Conservation (phyloP, 768 basidiomycete species). For the Russula dissimulans region DNA sequence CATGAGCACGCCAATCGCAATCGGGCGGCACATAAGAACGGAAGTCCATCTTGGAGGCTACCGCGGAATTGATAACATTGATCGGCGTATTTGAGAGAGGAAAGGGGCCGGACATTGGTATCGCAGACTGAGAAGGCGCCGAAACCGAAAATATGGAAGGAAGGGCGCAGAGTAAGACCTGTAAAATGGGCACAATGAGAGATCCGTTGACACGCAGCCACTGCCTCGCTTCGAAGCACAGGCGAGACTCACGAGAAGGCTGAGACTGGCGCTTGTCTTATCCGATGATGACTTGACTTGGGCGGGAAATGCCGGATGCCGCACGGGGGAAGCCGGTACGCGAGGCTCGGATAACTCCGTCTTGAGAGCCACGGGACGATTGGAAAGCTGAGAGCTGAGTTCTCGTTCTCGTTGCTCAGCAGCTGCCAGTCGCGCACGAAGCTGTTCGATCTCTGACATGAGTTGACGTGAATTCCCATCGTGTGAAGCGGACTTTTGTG, state of each 20-base stretch:
- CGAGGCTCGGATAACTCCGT: slow-evolving; percentile 48
- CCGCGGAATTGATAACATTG: slow-evolving; percentile 24
- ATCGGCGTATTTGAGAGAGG: slow-evolving; percentile 33
- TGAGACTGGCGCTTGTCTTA: slow-evolving; percentile 44
- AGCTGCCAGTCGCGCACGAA: slow-evolving; percentile 54
- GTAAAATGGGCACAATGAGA: slow-evolving; percentile 16
- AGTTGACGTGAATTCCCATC: slow-evolving; percentile 30
- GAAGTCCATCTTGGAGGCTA: slow-evolving; percentile 26
- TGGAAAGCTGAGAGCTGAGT: slow-evolving; percentile 52
- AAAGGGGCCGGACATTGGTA: slow-evolving; percentile 49
- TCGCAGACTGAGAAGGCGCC: slow-evolving; percentile 33
- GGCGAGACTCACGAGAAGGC: slow-evolving; percentile 52
- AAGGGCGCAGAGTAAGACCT: slow-evolving; percentile 72
- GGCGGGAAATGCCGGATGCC: slow-evolving; percentile 29
- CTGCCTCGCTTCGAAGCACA: slow-evolving; percentile 7
- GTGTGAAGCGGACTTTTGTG: slow-evolving; percentile 34
- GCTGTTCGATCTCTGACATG: slow-evolving; percentile 53
- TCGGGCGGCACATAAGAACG: slow-evolving; percentile 27
- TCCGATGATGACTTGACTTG: slow-evolving; percentile 38
- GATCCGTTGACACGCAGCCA: slow-evolving; percentile 16
- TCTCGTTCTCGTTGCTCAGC: slow-evolving; percentile 59
- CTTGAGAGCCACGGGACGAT: slow-evolving; percentile 36
- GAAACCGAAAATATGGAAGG: slow-evolving; percentile 66
- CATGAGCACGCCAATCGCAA: slow-evolving; percentile 27
- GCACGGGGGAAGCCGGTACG: slow-evolving; percentile 34